Evolutionary conservation across 108 stramenopile species (phyloP).

Genomic region (Thalassiosira profunda): DNA sequence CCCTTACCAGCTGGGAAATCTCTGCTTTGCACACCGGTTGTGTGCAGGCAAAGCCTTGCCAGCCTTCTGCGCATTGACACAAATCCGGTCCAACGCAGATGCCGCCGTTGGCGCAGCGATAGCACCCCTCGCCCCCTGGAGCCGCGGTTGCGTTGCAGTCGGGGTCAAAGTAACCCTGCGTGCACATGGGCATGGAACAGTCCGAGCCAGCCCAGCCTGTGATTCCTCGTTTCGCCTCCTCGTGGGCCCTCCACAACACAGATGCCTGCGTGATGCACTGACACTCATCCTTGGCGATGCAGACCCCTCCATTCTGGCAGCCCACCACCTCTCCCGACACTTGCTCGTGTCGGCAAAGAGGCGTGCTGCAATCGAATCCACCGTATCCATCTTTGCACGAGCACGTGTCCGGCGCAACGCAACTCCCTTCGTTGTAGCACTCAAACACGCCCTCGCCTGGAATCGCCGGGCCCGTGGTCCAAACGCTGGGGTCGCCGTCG

Average conservation of each 20-base stretch:
- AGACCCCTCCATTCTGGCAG: slow-evolving; percentile 81
- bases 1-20: slow-evolving; percentile 50
- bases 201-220: slow-evolving; percentile 87
- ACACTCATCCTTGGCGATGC: slow-evolving; percentile 76
- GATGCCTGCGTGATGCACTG: slow-evolving; percentile 56
- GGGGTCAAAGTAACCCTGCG: slow-evolving; percentile 84
- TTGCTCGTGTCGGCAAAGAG: slow-evolving; percentile 81
- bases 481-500: slow-evolving; percentile 35
- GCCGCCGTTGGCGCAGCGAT: slow-evolving; percentile 86
- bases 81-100: slow-evolving; percentile 83
- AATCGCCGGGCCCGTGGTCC: slow-evolving; percentile 47
- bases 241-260: slow-evolving; percentile 60
- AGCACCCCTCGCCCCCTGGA: slow-evolving; percentile 87
- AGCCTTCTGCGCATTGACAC: slow-evolving; percentile 83
- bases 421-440: slow-evolving; percentile 66
- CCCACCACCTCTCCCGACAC: slow-evolving; percentile 44
- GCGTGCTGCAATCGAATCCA: slow-evolving; percentile 79
- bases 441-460: slow-evolving; percentile 86
- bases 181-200: slow-evolving; percentile 87
- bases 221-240: slow-evolving; percentile 52
- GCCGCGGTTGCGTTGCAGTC: slow-evolving; percentile 66
- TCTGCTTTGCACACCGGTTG: slow-evolving; percentile 85
- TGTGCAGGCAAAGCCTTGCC: slow-evolving; percentile 86
- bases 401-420: slow-evolving; percentile 81
- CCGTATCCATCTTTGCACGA: slow-evolving; percentile 83